Base-by-base conservation (phyloP, 345 rosid species). In the Corchorus olitorius region DNA sequence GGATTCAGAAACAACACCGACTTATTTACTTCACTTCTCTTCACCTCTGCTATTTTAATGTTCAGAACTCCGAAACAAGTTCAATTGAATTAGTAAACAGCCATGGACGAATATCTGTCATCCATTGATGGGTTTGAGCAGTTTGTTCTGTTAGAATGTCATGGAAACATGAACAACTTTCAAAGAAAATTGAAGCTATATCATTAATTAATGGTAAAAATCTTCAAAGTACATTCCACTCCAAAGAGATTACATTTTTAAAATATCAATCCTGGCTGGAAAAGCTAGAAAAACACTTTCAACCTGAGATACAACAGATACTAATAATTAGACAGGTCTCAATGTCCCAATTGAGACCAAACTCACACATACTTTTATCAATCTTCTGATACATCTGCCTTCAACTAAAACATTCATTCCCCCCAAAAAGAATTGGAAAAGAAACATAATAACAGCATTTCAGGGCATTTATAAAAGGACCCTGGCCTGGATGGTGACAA, bases 301-400 rank as follows among this genome's bases (percentile, higher is more conserved):
- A 59, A 11, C 17, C 16, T 59, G 43, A 61, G 6, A 39, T 61
- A 61, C 43, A 34, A 61, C 65, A 33, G 20, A 39, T 1, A 8
- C 56, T 27, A 60, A 27, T 22, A 27, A 49, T 49, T 49, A 27
- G 72, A 68, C 72, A 48, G 54, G 55, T 22, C 55, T 66, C 71
- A 12, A 46, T 66, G 33, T 10, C 37, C 71, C 71, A 67, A 27
- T 20, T 12, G 54, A 66, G 54, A 48, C 59, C 73, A 52, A 52
- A 34, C 10, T 70, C 72, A 68, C 14, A 49, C 58, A 2, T 20
- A 49, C 14, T 70, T 37, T 70, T 1, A 52, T 70, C 60, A 52
- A 39, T 50, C 27, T 70, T 70, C 56, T 34, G 46, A 52, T 52
- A 20, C 45, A 49, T 52, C 46, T 52, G 8, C 6, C 33, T 16